Evolutionary conservation across 1,139 yeast genomes (phyloP), one percentile per base, ranked within the genome.

Genomic region (Keqinozyma sinolaborantium): DNA sequence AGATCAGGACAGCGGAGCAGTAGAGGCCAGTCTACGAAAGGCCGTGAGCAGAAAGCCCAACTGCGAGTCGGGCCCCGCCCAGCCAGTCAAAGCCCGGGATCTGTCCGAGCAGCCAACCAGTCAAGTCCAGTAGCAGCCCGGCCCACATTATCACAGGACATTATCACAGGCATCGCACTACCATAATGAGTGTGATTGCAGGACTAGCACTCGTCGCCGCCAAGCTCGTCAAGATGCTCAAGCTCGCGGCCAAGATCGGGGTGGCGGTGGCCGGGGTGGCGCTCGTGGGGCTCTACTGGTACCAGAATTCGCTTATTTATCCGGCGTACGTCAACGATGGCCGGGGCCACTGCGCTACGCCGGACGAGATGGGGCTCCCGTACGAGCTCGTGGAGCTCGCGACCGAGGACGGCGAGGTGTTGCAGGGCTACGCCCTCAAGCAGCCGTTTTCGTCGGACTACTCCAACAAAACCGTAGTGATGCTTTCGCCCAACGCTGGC

Each of bases 401-500:
- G 7, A 90, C 98, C 0, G 56, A 61, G 3, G 98, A 92, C 50
- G 85, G 83, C 1, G 73, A 64, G 34, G 50, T 50, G 1, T 50
- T 70, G 26, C 74, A 70, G 34, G 63, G 73, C 39, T 70, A 57
- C 40, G 60, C 58, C 51, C 50, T 69, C 41, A 65, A 65, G 33
- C 85, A 80, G 28, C 77, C 78, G 44, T 44, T 54, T 3, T 49
- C 49, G 10, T 47, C 59, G 4, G 48, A 66, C 1, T 79, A 81
- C 37, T 54, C 67, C 21, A 70, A 76, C 44, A 82, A 83, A 40
- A 90, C 98, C 0, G 71, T 92, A 6, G 52, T 94, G 29, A 71
- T 92, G 20, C 68, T 88, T 34, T 82, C 88, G 26, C 98, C 98
- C 3, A 92, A 92, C 58, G 98, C 97, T 2, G 98, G 98, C 4